Percentiles rank a stretch among this genome's conserved stretches.
Conservation (phyloP, 2,329 filamentous ascomycete genomes). For the Hypoxylon sp. region DNA sequence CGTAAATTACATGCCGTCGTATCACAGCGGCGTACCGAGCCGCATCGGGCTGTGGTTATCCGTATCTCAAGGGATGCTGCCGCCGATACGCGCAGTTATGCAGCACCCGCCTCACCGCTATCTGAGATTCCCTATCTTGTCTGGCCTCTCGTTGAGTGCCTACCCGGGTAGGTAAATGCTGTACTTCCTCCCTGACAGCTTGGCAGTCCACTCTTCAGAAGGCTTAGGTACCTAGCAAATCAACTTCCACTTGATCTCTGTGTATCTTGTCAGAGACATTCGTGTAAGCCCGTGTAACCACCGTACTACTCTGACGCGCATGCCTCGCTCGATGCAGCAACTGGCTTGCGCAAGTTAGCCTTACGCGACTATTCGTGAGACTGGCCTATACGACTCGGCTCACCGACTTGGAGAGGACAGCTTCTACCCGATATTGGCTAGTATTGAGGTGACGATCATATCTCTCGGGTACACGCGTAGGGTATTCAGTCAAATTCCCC, state of each 20-base stretch:
- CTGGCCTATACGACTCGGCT: neutral
- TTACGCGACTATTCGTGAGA: neutral
- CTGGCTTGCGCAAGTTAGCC: constrained; percentile 1
- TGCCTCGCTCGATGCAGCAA: constrained; percentile 13
- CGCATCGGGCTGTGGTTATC: constrained; percentile 26
- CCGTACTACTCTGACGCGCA: constrained; percentile 27
- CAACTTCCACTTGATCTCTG: constrained; percentile 15
- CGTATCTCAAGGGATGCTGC: constrained; percentile 31
- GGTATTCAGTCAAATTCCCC: neutral
- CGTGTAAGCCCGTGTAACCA: constrained; percentile 17
- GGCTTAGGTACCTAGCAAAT: constrained; percentile 6
- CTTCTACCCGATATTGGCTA: neutral
- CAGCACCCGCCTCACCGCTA: constrained; percentile 24
- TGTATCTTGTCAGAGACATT: constrained; percentile 5
- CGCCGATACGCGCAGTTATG: too few species aligned
- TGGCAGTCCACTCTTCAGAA: neutral
- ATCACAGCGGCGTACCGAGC: constrained; percentile 27
- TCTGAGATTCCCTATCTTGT: constrained; percentile 10
- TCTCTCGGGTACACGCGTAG: neutral
- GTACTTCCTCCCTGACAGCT: neutral
- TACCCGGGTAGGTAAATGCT: too few species aligned
- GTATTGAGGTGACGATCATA: neutral
- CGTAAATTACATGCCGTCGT: constrained; percentile 14
- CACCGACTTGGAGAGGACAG: neutral
- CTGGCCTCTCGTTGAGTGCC: neutral